Evolutionary conservation across 805 yeast genomes (phyloP), one percentile per base, ranked within the genome.

Genomic region (Schwanniomyces sp.): DNA sequence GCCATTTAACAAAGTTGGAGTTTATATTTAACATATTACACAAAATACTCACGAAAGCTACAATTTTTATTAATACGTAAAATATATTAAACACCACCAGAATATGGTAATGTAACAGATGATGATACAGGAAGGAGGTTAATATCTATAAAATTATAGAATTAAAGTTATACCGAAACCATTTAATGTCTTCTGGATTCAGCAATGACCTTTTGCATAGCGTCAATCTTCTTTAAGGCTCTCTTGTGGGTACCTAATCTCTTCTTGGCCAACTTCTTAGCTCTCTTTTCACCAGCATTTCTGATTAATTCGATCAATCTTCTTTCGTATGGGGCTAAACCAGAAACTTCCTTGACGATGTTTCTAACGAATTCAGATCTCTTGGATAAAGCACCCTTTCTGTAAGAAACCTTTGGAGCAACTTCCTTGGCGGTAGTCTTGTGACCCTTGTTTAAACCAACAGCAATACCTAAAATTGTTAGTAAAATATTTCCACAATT

Each of bases 251-350:
- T 90, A 82, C 99, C 99, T 74, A 94, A 89, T 89, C 94, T 92
- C 96, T 89, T 94, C 94, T 94, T 94, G 64, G 98, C 97, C 74
- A 94, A 91, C 91, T 94, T 94, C 90, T 94, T 89, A 66, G 99
- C 99, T 85, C 98, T 94, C 96, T 94, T 94, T 83, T 94, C 99
- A 86, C 97, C 96, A 76, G 97, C 91, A 84, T 95, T 94, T 86
- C 99, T 94, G 87, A 94, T 85, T 81, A 94, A 85, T 83, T 94
- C 99, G 72, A 95, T 88, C 76, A 94, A 86, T 83, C 99, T 91
- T 85, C 97, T 91, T 84, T 94, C 99, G 80, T 94, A 94, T 80
- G 99, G 99, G 62, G 99, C 97, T 74, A 94, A 85, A 76, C 99
- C 99, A 65, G 96, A 81, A 67, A 94, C 97, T 82, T 94, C 99